Evolutionary conservation across 1,139 yeast genomes (phyloP), one percentile per base, ranked within the genome.

Genomic region (Taphrina flavorubra): DNA sequence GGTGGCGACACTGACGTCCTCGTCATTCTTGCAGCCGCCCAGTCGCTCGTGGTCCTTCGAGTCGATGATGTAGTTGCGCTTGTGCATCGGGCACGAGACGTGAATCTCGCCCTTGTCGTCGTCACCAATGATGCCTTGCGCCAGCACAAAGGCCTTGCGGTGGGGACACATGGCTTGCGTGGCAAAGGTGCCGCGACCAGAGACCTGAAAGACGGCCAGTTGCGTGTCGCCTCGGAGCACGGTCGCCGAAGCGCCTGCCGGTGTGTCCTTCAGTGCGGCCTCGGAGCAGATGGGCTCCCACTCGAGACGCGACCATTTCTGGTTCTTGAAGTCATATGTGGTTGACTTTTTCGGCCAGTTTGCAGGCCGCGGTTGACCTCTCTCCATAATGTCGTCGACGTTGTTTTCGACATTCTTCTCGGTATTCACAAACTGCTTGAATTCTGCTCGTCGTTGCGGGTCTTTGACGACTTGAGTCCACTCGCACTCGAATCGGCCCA

Each of bases 141-240:
- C 72, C 40, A 77, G 70, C 1, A 76, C 78, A 73, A 77, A 77
- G 0, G 79, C 75, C 39, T 79, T 72, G 44, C 77, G 75, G 69
- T 78, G 80, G 16, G 79, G 78, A 71, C 80, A 78, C 79, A 78
- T 78, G 70, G 78, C 78, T 63, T 78, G 80, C 10, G 78, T 77
- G 16, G 79, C 78, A 68, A 72, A 77, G 11, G 77, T 72, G 14
- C 68, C 68, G 62, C 74, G 74, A 25, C 74, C 78, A n/a, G 74
- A 70, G 16, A 75, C 71, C 51, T 78, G 72, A 74, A 77, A 78
- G 1, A 78, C 42, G 1, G 80, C 80, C 11, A 78, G 68, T 69
- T 78, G 80, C 1, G 80, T 78, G 65, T 78, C 79, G 0, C 79
- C 77, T 1, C 78, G 70, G 39, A 77, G 70, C 8, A 76, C 72